A percentile compares a stretch with the other conserved stretches of the same genome.
phyloP scores from a whole-genome alignment of 108 stramenopile species.

The Schizochytrium sp. region DNA sequence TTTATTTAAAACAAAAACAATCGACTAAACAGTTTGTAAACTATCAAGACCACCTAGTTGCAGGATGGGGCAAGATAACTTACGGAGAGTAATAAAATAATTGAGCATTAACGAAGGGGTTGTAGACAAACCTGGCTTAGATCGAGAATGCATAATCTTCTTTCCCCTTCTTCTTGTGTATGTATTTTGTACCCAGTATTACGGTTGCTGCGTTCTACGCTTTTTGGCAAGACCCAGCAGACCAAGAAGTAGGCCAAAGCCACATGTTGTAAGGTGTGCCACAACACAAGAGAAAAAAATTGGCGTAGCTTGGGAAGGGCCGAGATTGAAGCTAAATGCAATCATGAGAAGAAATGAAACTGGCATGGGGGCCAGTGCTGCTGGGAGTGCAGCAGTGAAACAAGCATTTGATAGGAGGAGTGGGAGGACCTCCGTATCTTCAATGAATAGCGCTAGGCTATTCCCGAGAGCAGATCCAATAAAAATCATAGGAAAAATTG shows the following conservation, averaged over 20 bases:
- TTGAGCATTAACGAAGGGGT: too few relatives aligned
- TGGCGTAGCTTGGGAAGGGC: constrained; percentile 4
- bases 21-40: too few relatives aligned
- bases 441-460: neutral
- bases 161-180: too few relatives aligned
- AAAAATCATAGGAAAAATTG: constrained; percentile 30
- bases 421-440: neutral
- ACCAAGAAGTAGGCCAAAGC: neutral
- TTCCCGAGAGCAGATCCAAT: constrained; percentile 4
- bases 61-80: too few relatives aligned
- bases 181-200: too few relatives aligned
- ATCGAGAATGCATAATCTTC: too few relatives aligned
- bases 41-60: too few relatives aligned
- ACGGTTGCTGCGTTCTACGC: too few relatives aligned
- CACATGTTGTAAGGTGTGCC: constrained; percentile 4
- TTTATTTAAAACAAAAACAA: too few relatives aligned
- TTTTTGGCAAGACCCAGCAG: too few relatives aligned
- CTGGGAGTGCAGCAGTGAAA: constrained; percentile 42
- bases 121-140: too few relatives aligned
- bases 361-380: neutral
- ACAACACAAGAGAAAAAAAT: constrained; percentile 1
- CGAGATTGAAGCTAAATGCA: constrained; percentile 45
- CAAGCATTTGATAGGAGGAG: neutral
- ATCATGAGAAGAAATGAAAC: constrained; percentile 38
- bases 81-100: too few relatives aligned